Conservation (phyloP, 495 filamentous ascomycete species). For the Penicillium nucicola region DNA sequence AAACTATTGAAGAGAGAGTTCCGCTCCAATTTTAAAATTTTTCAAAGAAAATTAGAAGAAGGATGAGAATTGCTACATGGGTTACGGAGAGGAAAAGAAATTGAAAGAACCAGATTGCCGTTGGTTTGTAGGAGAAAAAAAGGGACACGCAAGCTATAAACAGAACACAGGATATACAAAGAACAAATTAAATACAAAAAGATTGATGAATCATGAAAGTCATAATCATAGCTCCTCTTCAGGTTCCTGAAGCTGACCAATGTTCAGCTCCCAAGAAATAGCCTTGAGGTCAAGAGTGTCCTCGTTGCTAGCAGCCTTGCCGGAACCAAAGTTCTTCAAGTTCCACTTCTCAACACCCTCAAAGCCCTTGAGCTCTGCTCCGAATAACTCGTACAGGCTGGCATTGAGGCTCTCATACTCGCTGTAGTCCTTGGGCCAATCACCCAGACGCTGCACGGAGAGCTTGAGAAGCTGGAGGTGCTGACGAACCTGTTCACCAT, state of each 20-base stretch:
- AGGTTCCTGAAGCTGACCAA: conserved; percentile 9
- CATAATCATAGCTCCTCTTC: conserved; percentile 19
- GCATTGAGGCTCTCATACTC: conserved; percentile 30
- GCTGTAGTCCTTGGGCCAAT: conserved; percentile 38
- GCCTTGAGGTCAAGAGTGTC: conserved; percentile 14
- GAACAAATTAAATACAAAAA: background rate
- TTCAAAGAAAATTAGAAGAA: too few relatives aligned
- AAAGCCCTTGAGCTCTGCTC: conserved; percentile 25
- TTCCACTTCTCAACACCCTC: conserved; percentile 39
- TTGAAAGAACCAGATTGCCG: background rate
- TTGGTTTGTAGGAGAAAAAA: background rate
- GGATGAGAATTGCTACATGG: too few relatives aligned
- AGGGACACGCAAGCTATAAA: conserved; percentile 2
- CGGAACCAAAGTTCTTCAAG: conserved; percentile 33
- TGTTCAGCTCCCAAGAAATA: conserved; percentile 20
- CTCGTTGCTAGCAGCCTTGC: conserved; percentile 20
- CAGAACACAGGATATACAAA: background rate
- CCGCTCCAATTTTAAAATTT: too few relatives aligned
- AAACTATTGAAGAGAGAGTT: too few relatives aligned
- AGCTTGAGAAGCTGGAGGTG: conserved; percentile 38
- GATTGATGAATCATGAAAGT: background rate
- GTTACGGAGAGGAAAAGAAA: background rate
- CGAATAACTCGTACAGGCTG: conserved; percentile 19
- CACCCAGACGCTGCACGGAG: conserved; percentile 36
- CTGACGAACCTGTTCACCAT: conserved; percentile 33